Base-by-base conservation (phyloP, 148 eudicot genomes). In the Gaultheria prostrata region DNA sequence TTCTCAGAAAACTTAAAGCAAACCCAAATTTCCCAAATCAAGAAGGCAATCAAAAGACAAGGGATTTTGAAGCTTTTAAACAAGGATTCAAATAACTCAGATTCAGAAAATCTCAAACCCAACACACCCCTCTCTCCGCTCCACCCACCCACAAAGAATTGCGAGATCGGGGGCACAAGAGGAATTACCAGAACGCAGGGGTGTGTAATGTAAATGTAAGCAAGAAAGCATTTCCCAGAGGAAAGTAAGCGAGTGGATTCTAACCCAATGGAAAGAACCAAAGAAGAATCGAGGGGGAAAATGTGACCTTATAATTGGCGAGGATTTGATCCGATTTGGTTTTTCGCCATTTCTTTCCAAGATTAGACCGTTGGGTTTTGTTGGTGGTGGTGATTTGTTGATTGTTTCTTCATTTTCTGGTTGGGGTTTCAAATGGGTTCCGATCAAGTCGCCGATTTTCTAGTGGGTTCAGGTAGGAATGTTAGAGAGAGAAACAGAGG, bases 251-350 rank as follows among this genome's bases (percentile, higher is more conserved):
- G 75, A 69, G 86, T 49, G 90, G 92, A 90, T 90, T 88, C 91
- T 94, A 83, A 88, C 91, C 92, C 93, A 85, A 76, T 24, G 86
- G 92, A 90, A 93, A 93, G 94, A 93, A 93, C 88, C 92, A 82
- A 87, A 88, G 88, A 84, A 46, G 80, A 87, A 92, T 67, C 9
- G 80, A 77, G 63, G 67, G 80, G 80, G 45, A 50, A 80, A 84
- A 74, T 50, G 89, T 67, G 85, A 86, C 82, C 72, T 91, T 92
- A 87, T 84, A 79, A 83, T 69, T 83, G 79, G 82, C 78, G 57
- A 82, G 63, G 35, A 78, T 79, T 20, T 30, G 24, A 69, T 61
- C 21, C 30, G 28, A 49, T 45, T 39, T 39, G 43, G 48, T 56
- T 32, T 83, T 79, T 63, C 63, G 61, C 78, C 76, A 77, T 57